Percentiles rank a stretch among this genome's conserved stretches.
Conservation (phyloP, 2,329 filamentous ascomycete genomes). For the Penicillium sp. region DNA sequence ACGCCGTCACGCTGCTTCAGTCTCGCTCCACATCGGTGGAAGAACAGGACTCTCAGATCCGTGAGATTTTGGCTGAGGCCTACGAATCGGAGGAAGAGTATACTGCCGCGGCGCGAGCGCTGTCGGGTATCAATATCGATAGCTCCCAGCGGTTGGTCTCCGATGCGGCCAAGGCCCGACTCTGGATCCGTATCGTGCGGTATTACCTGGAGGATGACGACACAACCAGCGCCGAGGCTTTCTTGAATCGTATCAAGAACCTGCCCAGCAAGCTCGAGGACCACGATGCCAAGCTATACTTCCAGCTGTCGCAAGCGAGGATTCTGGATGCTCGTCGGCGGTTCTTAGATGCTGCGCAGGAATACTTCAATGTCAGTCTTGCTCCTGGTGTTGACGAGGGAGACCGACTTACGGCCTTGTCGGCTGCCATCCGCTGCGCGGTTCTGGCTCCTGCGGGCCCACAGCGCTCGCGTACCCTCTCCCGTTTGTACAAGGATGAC, state of each 20-base stretch:
- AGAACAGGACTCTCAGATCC: constrained; percentile 75
- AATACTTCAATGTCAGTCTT: constrained; percentile 83
- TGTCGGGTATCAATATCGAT: constrained; percentile 84
- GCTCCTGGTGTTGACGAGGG: constrained; percentile 74
- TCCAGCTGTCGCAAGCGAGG: constrained; percentile 84
- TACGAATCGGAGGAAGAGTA: constrained; percentile 82
- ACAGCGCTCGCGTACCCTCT: constrained; percentile 71
- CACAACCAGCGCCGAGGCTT: constrained; percentile 74
- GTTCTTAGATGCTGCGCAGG: constrained; percentile 80
- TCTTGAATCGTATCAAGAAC: constrained; percentile 92
- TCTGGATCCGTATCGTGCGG: constrained; percentile 92
- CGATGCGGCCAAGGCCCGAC: constrained; percentile 72
- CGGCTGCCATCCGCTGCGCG: constrained; percentile 84
- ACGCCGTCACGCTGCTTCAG: constrained; percentile 64
- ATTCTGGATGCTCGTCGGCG: constrained; percentile 86
- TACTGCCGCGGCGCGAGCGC: constrained; percentile 66
- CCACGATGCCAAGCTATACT: constrained; percentile 71
- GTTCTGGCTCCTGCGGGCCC: constrained; percentile 90
- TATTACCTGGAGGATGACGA: constrained; percentile 94
- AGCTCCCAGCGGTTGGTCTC: constrained; percentile 78
- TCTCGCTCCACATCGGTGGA: constrained; percentile 69
- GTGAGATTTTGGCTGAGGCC: constrained; percentile 75
- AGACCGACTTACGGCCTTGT: constrained; percentile 78
- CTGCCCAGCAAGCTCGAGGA: constrained; percentile 73
- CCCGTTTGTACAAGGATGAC: constrained; percentile 89